Evolutionary conservation across 202 grass and related monocot genomes (phyloP).

Genomic region (Brachypodium distachyon): DNA sequence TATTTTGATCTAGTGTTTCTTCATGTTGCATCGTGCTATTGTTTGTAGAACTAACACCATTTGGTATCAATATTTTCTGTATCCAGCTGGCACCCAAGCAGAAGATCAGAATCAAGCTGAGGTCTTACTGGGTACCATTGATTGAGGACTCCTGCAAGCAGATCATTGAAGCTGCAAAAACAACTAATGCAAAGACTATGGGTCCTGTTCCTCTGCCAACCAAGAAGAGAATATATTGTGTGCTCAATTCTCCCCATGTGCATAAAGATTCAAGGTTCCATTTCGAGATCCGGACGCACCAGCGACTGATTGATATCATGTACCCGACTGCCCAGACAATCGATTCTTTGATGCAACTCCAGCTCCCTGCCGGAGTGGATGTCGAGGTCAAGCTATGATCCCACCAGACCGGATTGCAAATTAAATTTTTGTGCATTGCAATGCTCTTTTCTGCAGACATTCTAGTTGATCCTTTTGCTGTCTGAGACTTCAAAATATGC

Average conservation of each 20-base stretch:
- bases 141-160: conserved; percentile 96
- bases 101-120: conserved; percentile 94
- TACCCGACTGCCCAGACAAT: conserved; percentile 94
- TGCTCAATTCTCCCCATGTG: conserved; percentile 87
- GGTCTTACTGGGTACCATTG: conserved; percentile 81
- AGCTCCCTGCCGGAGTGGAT: conserved; percentile 92
- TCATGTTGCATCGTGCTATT: background rate
- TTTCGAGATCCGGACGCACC: conserved; percentile 91
- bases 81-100: conserved; percentile 67
- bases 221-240: conserved; percentile 84
- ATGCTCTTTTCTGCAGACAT: conserved; percentile 1
- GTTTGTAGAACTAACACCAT: conserved; percentile 1
- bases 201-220: conserved; percentile 91
- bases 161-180: conserved; percentile 81
- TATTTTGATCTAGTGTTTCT: conserved; percentile 12
- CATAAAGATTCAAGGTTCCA: conserved; percentile 95
- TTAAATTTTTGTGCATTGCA: conserved; percentile 8
- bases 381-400: conserved; percentile 95
- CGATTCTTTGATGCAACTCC: conserved; percentile 89
- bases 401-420: background rate
- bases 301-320: conserved; percentile 85
- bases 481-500: conserved; percentile 20
- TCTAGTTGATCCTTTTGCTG: conserved; percentile 4
- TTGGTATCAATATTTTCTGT: background rate
- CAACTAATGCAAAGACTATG: conserved; percentile 88